Conservation (phyloP, 2,329 filamentous ascomycete species). For the Septoria linicola region DNA sequence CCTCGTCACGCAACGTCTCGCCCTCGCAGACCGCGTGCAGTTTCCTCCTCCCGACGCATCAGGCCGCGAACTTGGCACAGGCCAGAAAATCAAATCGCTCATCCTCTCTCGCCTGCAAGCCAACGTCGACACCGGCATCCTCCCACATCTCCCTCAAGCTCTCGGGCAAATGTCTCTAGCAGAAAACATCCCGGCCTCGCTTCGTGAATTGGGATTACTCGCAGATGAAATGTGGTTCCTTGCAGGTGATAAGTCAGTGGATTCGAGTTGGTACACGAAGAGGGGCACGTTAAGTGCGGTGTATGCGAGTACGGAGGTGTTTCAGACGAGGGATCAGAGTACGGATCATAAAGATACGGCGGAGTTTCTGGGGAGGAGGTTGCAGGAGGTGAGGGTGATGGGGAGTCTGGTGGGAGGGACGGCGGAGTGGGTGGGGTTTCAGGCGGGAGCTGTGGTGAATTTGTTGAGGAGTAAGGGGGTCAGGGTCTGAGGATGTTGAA, state of each 20-base stretch:
- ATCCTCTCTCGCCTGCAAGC: slow-evolving; percentile 74
- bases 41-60: slow-evolving; percentile 35
- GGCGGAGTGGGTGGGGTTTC: slow-evolving; percentile 79
- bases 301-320: slow-evolving; percentile 76
- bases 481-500: slow-evolving; percentile 74
- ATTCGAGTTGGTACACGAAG: slow-evolving; percentile 84
- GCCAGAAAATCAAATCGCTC: slow-evolving; percentile 66
- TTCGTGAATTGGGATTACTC: slow-evolving; percentile 75
- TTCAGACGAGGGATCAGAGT: slow-evolving; percentile 87
- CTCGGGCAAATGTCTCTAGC: slow-evolving; percentile 88
- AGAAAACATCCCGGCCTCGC: slow-evolving; percentile 69
- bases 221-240: slow-evolving; percentile 93
- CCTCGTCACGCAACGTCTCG: slow-evolving; percentile 64
- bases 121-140: slow-evolving; percentile 62
- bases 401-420: slow-evolving; percentile 63
- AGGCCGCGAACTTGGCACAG: too few species aligned
- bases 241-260: slow-evolving; percentile 76
- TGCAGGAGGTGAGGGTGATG: slow-evolving; percentile 66
- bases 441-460: slow-evolving; percentile 73
- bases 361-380: slow-evolving; percentile 72
- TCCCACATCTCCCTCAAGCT: slow-evolving; percentile 84
- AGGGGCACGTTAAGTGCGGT: slow-evolving; percentile 61
- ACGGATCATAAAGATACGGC: slow-evolving; percentile 73
- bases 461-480: slow-evolving; percentile 84
- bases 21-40: slow-evolving; percentile 53